Evolutionary conservation across 169 alveolate genomes (phyloP).

Genomic region (Eimeria maxima): DNA sequence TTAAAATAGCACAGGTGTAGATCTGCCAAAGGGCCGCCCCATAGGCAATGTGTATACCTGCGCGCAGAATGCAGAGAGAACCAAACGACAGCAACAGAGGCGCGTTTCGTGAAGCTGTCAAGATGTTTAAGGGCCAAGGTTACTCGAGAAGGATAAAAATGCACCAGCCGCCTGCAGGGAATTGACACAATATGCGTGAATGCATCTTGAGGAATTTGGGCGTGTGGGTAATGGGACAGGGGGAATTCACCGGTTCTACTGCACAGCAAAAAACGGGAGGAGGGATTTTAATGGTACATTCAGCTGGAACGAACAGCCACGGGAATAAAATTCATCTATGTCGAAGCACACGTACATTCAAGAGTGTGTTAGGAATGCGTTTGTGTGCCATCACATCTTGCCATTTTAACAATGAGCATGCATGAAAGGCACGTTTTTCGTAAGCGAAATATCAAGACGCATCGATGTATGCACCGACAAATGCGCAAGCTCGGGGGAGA

Average conservation of each 20-base stretch:
- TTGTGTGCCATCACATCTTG: neutral
- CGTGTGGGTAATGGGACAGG: neutral
- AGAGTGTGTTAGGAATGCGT: neutral
- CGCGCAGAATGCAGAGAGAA: neutral
- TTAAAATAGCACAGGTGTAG: conserved; percentile 29
- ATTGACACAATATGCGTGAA: neutral
- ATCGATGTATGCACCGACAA: neutral
- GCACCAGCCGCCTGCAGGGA: neutral
- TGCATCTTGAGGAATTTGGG: neutral
- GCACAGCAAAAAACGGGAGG: neutral
- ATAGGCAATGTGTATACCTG: conserved; percentile 33
- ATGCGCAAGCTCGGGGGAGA: neutral
- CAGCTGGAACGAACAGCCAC: neutral
- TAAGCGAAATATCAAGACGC: neutral
- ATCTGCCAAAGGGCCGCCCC: conserved; percentile 38
- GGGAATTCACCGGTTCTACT: neutral
- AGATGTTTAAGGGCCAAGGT: neutral
- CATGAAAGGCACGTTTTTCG: neutral
- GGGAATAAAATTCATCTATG: neutral
- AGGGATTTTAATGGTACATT: neutral
- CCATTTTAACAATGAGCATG: neutral
- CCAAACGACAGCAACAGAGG: neutral
- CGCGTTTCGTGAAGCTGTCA: neutral
- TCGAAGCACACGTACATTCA: neutral
- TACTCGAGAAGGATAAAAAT: neutral